A percentile compares a stretch with the other conserved stretches of the same genome.
Evolutionary conservation across 2,329 filamentous ascomycete species (phyloP).

Genomic region (Torrubiella hemipterigena): DNA sequence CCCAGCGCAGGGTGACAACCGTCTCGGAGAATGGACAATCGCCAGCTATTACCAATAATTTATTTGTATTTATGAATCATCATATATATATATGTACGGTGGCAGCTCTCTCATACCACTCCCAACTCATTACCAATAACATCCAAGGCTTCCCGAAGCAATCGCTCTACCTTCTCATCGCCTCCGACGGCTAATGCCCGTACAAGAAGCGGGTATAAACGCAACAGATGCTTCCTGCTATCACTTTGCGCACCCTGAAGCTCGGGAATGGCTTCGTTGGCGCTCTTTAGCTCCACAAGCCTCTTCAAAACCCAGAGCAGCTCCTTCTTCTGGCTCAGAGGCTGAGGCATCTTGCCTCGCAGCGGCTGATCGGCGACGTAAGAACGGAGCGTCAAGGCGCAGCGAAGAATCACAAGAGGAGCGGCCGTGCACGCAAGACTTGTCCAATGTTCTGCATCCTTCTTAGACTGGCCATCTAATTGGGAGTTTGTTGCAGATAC

Average conservation of each 20-base stretch:
- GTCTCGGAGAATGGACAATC: too few relatives aligned
- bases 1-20: too few relatives aligned
- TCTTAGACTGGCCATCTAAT: conserved; percentile 16
- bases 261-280: conserved; percentile 56
- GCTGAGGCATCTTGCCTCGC: conserved; percentile 79
- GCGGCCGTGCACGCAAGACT: conserved; percentile 64
- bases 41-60: too few relatives aligned
- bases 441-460: conserved; percentile 24
- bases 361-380: conserved; percentile 90
- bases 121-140: conserved; percentile 48
- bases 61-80: too few relatives aligned
- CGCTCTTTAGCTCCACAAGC: conserved; percentile 56
- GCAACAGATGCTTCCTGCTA: conserved; percentile 61
- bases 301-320: conserved; percentile 58
- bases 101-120: conserved; percentile 10
- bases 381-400: conserved; percentile 66
- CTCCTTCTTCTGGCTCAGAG: conserved; percentile 67
- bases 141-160: conserved; percentile 48
- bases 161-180: conserved; percentile 46
- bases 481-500: conserved; percentile 37
- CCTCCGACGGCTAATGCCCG: conserved; percentile 44
- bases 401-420: conserved; percentile 71
- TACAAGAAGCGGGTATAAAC: conserved; percentile 68
- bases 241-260: conserved; percentile 38
- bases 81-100: too few relatives aligned